Conservation (phyloP, 768 basidiomycete species). For the Russula griseocarnosa region DNA sequence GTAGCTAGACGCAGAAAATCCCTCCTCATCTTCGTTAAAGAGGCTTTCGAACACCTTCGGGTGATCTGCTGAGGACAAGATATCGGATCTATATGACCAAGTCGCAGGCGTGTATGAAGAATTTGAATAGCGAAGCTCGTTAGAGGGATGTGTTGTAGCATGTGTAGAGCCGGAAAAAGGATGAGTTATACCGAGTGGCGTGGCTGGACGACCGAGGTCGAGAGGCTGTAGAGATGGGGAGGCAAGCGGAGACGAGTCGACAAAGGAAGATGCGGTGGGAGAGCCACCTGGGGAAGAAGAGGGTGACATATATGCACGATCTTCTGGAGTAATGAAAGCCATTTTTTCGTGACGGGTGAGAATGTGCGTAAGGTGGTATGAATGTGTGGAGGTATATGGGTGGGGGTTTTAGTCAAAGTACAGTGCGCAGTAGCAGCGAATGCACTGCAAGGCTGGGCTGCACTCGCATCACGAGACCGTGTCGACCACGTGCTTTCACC, state of each 20-base stretch:
- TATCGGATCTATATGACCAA: conserved; percentile 10
- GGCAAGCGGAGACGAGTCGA: conserved; percentile 23
- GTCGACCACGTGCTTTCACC: conserved; percentile 8
- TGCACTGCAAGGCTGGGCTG: background rate
- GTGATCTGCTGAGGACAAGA: conserved; percentile 8
- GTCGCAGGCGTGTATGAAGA: conserved; percentile 18
- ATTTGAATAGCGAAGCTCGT: conserved; percentile 24
- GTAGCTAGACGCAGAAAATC: background rate
- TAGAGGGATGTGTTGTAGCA: conserved; percentile 19
- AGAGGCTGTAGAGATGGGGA: conserved; percentile 21
- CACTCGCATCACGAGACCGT: conserved; percentile 17
- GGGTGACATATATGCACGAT: conserved; percentile 26
- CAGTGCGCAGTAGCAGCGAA: no score
- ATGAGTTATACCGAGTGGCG: conserved; percentile 10
- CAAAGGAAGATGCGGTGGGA: conserved; percentile 9
- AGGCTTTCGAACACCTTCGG: conserved; percentile 17
- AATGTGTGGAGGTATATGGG: background rate
- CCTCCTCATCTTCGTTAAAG: conserved; percentile 21
- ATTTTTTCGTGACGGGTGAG: background rate
- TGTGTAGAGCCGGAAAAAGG: conserved; percentile 24
- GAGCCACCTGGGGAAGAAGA: conserved; percentile 25
- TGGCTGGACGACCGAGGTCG: conserved; percentile 18
- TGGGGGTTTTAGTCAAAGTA: background rate
- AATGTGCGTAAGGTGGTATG: background rate
- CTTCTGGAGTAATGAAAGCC: conserved; percentile 21